Conservation (phyloP, 2,329 filamentous ascomycete genomes). For the Colletotrichum cereale region DNA sequence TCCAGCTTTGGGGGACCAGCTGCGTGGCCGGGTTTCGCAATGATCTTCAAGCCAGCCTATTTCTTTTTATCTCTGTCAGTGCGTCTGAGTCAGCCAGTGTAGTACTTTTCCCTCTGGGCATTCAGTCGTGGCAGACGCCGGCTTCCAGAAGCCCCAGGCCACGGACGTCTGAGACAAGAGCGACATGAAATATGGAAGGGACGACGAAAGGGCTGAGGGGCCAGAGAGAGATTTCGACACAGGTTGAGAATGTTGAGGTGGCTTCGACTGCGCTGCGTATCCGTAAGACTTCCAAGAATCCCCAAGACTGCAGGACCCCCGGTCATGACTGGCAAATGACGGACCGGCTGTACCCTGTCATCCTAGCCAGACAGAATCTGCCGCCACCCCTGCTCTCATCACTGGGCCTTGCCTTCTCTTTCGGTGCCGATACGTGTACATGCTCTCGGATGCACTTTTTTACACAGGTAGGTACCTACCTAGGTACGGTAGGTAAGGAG, state of each 20-base stretch:
- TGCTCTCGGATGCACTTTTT: no score
- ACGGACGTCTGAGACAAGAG: background rate
- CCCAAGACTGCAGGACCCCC: background rate
- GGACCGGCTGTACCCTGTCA: background rate
- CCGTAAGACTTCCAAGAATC: background rate
- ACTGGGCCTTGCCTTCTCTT: background rate
- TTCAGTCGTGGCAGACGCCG: background rate
- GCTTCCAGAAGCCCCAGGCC: background rate
- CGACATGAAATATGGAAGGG: background rate
- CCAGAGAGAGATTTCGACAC: background rate
- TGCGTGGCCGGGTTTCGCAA: background rate
- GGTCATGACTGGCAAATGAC: slow-evolving; percentile 18
- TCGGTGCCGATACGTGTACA: background rate
- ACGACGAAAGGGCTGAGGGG: background rate
- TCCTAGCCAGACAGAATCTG: background rate
- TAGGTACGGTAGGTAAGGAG: background rate
- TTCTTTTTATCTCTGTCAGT: no score
- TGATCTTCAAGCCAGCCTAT: background rate
- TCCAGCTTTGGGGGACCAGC: background rate
- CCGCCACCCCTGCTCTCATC: slow-evolving; percentile 7
- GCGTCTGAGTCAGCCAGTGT: background rate
- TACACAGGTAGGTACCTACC: background rate
- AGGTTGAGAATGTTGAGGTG: no score
- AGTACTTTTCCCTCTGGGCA: no score
- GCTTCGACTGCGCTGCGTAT: no score